Evolutionary conservation across 495 filamentous ascomycete genomes (phyloP), one percentile per base, ranked within the genome.

Genomic region (Amniculicola lignicola): DNA sequence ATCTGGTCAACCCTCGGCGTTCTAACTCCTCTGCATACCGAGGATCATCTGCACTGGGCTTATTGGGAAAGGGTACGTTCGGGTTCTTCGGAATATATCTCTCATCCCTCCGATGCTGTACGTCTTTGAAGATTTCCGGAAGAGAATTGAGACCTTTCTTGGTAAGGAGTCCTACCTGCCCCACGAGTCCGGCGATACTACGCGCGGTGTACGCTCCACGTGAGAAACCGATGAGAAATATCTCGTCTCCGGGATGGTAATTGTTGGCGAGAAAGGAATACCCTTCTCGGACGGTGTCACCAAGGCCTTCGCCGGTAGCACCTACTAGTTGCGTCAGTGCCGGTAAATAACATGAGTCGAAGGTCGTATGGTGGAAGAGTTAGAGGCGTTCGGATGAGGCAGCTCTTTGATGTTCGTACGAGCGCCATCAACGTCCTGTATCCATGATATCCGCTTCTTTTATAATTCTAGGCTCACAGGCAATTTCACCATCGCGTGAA

Each of bases 191-290:
- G 28, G 79, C 79, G 38, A 88, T 80, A 27, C 76, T 79, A 47
- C 86, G 75, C 1, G 82, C 84, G 0, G 85, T 88, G 60, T 83
- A 89, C n/a, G 85, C 84, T 7, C 86, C 84, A 2, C 86, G 76
- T 22, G 84, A 87, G 70, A 88, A 89, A 7, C 85, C 86, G 21
- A 87, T 55, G 21, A 89, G 73, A 47, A 87, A 74, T 37, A 88
- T 86, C 57, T 88, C 83, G 61, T 88, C 85, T 10, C 81, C 79
- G 18, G 79, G 76, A 24, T 76, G 69, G 57, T 82, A 87, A 70
- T 89, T 89, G 37, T 80, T 79, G 19, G 78, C 77, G 14, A 88
- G 65, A 60, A 86, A 88, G 4, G 77, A 74, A 64, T 89, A 89
- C 0, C 77, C 80, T 60, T 83, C 81, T 19, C 82, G 74, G 39